Conservation (phyloP, 164 flowering plant genomes). For the Magnolia officinalis region DNA sequence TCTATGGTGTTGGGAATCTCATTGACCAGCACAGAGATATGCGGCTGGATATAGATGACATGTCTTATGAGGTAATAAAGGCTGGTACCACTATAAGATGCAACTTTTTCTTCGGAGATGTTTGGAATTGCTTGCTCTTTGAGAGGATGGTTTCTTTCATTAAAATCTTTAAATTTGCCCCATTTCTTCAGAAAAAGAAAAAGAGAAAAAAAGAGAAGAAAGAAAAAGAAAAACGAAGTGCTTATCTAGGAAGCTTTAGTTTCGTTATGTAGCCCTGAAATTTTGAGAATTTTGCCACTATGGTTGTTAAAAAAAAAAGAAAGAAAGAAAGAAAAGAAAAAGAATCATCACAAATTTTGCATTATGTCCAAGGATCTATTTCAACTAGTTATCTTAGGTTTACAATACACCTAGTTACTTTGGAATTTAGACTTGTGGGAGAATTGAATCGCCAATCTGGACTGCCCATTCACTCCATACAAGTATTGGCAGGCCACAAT, state of each 20-base stretch:
- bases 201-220: background rate
- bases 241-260: background rate
- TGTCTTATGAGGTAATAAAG: constrained; percentile 83
- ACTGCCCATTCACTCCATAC: too few species aligned
- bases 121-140: background rate
- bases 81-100: background rate
- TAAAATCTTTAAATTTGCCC: background rate
- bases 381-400: too few species aligned
- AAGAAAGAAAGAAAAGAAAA: background rate
- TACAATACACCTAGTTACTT: background rate
- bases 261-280: background rate
- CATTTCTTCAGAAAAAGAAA: background rate
- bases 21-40: constrained; percentile 73
- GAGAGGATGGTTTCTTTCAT: background rate
- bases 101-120: background rate
- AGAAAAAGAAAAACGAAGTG: background rate
- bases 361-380: too few species aligned
- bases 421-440: background rate
- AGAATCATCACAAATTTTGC: too few species aligned
- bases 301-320: background rate
- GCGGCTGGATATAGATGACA: constrained; percentile 91
- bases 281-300: background rate
- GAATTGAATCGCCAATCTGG: too few species aligned
- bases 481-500: too few species aligned
- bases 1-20: constrained; percentile 38